Base-by-base conservation (phyloP, 495 filamentous ascomycete species). In the Podospora anserina region DNA sequence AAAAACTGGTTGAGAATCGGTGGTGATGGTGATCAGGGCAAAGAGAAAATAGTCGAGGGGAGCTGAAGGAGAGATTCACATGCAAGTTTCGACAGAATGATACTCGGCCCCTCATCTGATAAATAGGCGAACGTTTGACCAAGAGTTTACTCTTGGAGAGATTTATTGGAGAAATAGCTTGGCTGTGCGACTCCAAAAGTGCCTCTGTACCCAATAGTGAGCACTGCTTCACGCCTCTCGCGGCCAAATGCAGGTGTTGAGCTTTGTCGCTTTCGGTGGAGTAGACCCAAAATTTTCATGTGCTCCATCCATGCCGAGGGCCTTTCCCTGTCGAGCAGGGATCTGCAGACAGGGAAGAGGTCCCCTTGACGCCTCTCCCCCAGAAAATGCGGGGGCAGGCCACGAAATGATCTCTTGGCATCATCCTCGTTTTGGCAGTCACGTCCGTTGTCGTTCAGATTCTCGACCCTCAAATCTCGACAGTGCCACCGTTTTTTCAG, bases 301-400 rank as follows among this genome's bases (percentile, higher is more conserved):
- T 77, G 73, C 69, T 77, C 71, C 69, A 66, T 65, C 28, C 44
- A 68, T 71, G 74, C 74, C 74, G 74, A 76, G 74, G 74, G 57
- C 28, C 53, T 63, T 63, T 18, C 67, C 63, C 60, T 49, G 49
- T 23, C 64, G 39, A 64, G 44, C 72, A 71, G 49, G 70, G 68
- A 30, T 68, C 13, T 34, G 55, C 60, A 54, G 6, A 6, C 34
- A 16, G 27, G 27, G 6, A 61, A 61, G 23, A 61, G 23, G 16
- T 5, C 55, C 53, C 72, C 74, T 66, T 73, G 64, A 54, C 64
- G 32, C 55, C 56, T 68, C 65, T 69, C 70, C 76, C 65, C n/a
- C 44, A 65, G 56, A 65, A 59, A 68, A 69, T 71, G 64, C 53
- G 69, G 70, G 70, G 60, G 66, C 70, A 56, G 28, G 23, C 6